Evolutionary conservation across 2,329 filamentous ascomycete species (phyloP).

Genomic region (Trichoderma arundinaceum): DNA sequence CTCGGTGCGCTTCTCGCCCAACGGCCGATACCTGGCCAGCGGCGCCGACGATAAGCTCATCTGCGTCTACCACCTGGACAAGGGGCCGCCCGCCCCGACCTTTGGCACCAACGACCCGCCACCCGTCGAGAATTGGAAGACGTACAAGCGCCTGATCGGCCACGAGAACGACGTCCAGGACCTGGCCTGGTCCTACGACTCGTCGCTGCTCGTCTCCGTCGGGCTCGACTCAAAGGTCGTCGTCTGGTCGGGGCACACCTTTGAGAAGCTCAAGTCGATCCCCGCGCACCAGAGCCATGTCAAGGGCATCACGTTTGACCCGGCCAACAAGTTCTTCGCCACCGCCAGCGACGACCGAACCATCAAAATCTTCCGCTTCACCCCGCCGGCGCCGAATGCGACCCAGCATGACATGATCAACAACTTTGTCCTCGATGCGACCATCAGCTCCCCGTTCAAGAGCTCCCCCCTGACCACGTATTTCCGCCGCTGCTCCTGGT

Average conservation of each 20-base stretch:
- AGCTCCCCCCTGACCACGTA: constrained; percentile 96
- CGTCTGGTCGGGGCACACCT: constrained; percentile 96
- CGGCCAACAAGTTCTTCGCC: constrained; percentile 98
- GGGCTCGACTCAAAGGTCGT: constrained; percentile 97
- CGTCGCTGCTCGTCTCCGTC: constrained; percentile 92
- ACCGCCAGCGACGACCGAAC: constrained; percentile 96
- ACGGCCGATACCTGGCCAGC: constrained; percentile 92
- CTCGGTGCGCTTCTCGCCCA: constrained; percentile 94
- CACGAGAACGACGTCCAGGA: constrained; percentile 99
- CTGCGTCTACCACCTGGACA: constrained; percentile 91
- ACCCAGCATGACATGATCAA: constrained; percentile 94
- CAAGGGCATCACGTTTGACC: constrained; percentile 98
- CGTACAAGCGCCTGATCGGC: constrained; percentile 87
- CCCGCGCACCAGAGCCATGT: constrained; percentile 95
- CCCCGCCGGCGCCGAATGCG: constrained; percentile 85
- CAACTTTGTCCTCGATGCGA: constrained; percentile 95
- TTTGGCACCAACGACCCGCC: constrained; percentile 92
- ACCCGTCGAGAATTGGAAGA: constrained; percentile 97
- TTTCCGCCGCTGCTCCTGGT: constrained; percentile 96
- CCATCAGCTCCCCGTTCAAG: constrained; percentile 83
- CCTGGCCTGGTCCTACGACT: constrained; percentile 94
- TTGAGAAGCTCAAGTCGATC: constrained; percentile 95
- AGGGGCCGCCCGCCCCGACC: constrained; percentile 76
- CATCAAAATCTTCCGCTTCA: constrained; percentile 96
- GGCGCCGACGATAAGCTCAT: constrained; percentile 99